These are phyloP conservation scores for Yamadazyma paraphyllophila DNA, from an alignment of 805 yeast genomes.

Conservation along the genomic window DNA sequence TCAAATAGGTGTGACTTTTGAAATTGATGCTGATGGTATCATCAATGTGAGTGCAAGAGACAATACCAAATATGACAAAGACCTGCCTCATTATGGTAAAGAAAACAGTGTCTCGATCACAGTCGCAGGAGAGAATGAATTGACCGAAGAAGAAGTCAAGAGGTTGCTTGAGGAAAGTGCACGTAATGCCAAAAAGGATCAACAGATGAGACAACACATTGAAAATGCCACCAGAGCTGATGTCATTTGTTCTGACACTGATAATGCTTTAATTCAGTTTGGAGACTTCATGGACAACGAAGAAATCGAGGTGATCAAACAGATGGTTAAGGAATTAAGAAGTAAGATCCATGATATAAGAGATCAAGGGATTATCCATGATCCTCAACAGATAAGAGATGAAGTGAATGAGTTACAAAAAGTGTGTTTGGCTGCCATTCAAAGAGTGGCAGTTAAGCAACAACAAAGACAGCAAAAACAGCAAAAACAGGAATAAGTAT, in stretches of 20 bases:
- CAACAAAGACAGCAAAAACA: conserved; percentile 14
- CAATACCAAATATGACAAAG: conserved; percentile 42
- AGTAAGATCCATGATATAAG: conserved; percentile 34
- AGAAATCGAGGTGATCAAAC: conserved; percentile 40
- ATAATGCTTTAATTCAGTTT: conserved; percentile 77
- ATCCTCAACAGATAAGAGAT: conserved; percentile 29
- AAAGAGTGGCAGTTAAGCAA: conserved; percentile 39
- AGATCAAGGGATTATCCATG: conserved; percentile 27
- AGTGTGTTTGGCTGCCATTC: conserved; percentile 37
- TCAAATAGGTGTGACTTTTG: conserved; percentile 73
- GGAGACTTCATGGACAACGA: conserved; percentile 44
- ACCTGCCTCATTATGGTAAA: conserved; percentile 38
- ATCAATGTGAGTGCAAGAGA: conserved; percentile 59
- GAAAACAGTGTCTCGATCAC: conserved; percentile 58
- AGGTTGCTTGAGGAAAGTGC: conserved; percentile 66
- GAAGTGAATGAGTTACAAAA: conserved; percentile 40
- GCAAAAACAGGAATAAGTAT: not conserved
- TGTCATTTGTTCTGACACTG: conserved; percentile 82
- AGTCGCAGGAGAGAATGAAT: conserved; percentile 67
- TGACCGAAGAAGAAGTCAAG: conserved; percentile 66
- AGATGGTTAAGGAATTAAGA: conserved; percentile 21
- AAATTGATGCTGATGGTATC: conserved; percentile 79
- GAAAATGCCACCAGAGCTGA: conserved; percentile 80
- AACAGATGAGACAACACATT: conserved; percentile 54
- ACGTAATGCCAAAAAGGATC: conserved; percentile 58